Percentiles rank a stretch among this genome's conserved stretches.
phyloP scores from a whole-genome alignment of 768 basidiomycete genomes.

The Paxillus ammoniavirescens region DNA sequence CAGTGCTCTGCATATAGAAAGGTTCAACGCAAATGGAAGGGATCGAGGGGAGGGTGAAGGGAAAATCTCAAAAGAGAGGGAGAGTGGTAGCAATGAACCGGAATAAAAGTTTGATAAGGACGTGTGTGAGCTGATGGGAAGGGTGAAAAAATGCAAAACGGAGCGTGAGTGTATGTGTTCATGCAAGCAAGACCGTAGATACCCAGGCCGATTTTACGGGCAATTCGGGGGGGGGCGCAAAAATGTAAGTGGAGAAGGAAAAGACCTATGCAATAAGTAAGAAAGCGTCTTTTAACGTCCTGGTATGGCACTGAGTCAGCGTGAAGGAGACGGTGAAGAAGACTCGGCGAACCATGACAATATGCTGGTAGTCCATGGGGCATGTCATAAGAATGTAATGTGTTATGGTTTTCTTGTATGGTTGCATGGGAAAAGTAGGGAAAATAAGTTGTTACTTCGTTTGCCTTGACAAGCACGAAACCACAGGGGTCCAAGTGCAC shows the following conservation, averaged over 20 bases:
- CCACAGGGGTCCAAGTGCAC: neutral
- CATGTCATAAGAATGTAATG: slow-evolving; percentile 24
- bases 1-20: neutral
- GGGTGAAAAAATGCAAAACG: slow-evolving; percentile 4
- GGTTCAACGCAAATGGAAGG: neutral
- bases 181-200: neutral
- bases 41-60: neutral
- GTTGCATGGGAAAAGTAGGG: slow-evolving; percentile 13
- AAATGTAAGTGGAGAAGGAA: slow-evolving; percentile 14
- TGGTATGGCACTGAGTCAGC: slow-evolving; percentile 15
- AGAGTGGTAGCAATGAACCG: slow-evolving; percentile 1
- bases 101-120: slow-evolving; percentile 7
- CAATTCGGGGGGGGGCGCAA: slow-evolving; percentile 5
- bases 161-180: slow-evolving; percentile 1
- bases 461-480: neutral
- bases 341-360: slow-evolving; percentile 17
- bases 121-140: neutral
- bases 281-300: slow-evolving; percentile 20
- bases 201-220: slow-evolving; percentile 1
- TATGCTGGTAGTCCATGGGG: slow-evolving; percentile 28
- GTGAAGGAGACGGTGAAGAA: slow-evolving; percentile 10
- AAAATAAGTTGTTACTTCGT: slow-evolving; percentile 10
- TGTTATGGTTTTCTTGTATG: slow-evolving; percentile 15
- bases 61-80: neutral
- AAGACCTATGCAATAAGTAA: slow-evolving; percentile 19